Evolutionary conservation across 1,284 basidiomycete species (phyloP), one percentile per base, ranked within the genome.

Genomic region (Leccinum subfulvum): DNA sequence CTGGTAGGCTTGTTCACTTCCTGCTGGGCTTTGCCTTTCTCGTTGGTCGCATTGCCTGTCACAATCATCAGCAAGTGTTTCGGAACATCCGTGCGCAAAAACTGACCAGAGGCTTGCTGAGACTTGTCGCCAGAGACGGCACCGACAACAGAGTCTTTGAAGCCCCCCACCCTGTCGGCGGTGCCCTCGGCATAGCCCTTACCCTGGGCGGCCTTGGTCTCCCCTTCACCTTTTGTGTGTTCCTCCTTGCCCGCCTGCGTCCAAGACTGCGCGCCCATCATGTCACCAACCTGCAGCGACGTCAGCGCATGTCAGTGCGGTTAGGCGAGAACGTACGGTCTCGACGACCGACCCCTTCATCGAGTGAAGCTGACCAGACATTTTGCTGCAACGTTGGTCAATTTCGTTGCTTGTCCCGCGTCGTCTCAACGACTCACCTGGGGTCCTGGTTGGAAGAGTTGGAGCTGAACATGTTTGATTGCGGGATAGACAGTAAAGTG

Each of bases 121-220:
- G 78, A 62, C 70, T 84, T 84, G 75, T 91, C 89, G 41, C 88
- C 89, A 14, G 80, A 83, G 44, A 90, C 65, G 4, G 89, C 84
- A 39, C 87, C 89, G 39, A 86, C 80, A 33, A 91, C 76, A 23
- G 84, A 78, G 67, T 91, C 87, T 67, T 85, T 85, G 79, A 89
- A 90, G 61, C 90, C 90, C 51, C 75, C 75, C 21, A 86, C 47
- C 62, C 84, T 83, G 73, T 91, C 89, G 7, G 77, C 61, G 4
- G 78, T 75, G 44, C 90, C 90, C 67, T 91, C 82, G 16, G 76
- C 82, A 64, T 79, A 85, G 5, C 81, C 83, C 67, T 86, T 76
- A 9, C 80, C 79, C 66, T 85, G 81, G 0, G 84, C 84, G 26
- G 81, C 81, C 18, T 82, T 82, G 70, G 81, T 79, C 68, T 88